Evolutionary conservation across 345 rosid genomes (phyloP).

Genomic region (Brassica nigra): DNA sequence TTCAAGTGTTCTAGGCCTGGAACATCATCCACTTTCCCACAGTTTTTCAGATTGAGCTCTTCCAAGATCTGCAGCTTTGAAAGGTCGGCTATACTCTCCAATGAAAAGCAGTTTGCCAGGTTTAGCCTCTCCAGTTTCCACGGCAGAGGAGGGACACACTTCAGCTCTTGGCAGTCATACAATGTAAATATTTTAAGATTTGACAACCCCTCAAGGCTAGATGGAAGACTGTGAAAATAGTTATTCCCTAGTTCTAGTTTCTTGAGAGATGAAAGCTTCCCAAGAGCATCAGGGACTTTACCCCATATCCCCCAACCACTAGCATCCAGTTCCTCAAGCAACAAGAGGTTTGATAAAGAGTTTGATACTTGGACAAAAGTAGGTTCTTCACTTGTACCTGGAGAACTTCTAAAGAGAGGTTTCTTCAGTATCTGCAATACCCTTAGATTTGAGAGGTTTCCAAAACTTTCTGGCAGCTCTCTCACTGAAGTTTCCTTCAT

Average conservation of each 20-base stretch:
- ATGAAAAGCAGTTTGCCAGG: conserved; percentile 36
- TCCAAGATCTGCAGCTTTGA: conserved; percentile 13
- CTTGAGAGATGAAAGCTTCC: conserved; percentile 20
- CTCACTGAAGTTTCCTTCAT: conserved; percentile 14
- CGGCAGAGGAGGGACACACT: conserved; percentile 30
- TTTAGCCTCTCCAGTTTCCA: conserved; percentile 15
- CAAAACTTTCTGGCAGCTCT: conserved; percentile 35
- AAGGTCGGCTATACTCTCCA: conserved; percentile 30
- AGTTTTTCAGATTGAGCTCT: conserved; percentile 32
- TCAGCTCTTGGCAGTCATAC: conserved; percentile 40
- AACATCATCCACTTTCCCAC: conserved; percentile 26
- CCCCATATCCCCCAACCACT: conserved; percentile 30
- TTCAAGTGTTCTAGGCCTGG: conserved; percentile 28
- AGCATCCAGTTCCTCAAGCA: conserved; percentile 37
- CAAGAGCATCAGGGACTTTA: conserved; percentile 27
- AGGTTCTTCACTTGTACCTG: conserved; percentile 3
- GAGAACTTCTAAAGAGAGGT: conserved; percentile 34
- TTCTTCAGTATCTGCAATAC: conserved; percentile 31
- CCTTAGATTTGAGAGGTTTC: conserved; percentile 35
- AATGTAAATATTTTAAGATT: conserved; percentile 18
- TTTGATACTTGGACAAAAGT: conserved; percentile 19
- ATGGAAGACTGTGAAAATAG: conserved; percentile 35
- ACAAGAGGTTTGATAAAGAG: conserved; percentile 36
- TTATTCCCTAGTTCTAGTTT: conserved; percentile 28
- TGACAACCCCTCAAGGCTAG: conserved; percentile 22